Base-by-base conservation (phyloP, 164 flowering plant species). In the Houttuynia cordata region DNA sequence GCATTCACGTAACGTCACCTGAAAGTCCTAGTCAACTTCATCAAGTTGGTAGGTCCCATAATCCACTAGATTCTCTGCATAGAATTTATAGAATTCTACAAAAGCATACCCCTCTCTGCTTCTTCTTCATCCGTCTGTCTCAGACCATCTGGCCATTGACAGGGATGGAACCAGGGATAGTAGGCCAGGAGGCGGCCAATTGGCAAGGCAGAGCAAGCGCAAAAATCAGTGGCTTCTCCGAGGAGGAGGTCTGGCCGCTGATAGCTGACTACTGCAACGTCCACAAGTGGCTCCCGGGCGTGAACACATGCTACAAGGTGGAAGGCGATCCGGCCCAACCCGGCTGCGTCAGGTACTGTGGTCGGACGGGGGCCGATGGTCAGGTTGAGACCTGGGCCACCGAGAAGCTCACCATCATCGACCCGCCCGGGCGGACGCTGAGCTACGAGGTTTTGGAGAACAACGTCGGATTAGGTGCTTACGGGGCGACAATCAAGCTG, bases 301-400 rank as follows among this genome's bases (percentile, higher is more conserved):
- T 75, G 15, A 61, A 63, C 14, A 70, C 74, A 0, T 77, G 80
- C 62, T 25, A 41, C 21, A 56, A 49, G 3, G 70, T 70, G 9
- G 70, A 77, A 25, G 83, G 79, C 23, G 61, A 59, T 25, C 20
- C 64, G 7, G 78, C 73, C 20, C 68, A 68, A 25, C 72, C 74
- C 10, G 80, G 80, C 20, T 68, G 79, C 47, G 64, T 80, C 68
- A 71, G 92, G n/a, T 73, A 80, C 76, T 82, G 85, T 62, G 68
- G 73, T 20, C 19, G 65, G 56, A 13, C 8, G 17, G 21, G 63
- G 19, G 24, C 68, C 3, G 45, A 60, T 10, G 59, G 39, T 15
- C 30, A 18, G 3, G 20, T 30, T 0, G n/a, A 55, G 52, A 68
- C 39, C 49, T 86, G 87, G 89, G 79, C 70, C 20, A 75, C 64